Conservation (phyloP, 805 yeast genomes). For the Metschnikowia gruessii region DNA sequence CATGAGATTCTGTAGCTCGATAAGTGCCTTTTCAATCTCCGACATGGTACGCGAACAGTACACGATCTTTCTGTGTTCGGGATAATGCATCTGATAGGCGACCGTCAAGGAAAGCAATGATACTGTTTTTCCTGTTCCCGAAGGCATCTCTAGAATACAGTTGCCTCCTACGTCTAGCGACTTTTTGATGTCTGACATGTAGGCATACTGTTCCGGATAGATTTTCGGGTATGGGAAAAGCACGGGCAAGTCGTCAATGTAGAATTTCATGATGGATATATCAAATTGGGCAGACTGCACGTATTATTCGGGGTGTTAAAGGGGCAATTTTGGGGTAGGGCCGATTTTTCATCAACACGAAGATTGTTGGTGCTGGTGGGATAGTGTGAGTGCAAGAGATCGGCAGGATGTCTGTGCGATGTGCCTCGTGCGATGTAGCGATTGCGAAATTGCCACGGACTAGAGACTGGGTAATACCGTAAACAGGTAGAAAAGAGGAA, state of each 20-base stretch:
- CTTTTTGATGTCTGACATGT: conserved; percentile 93
- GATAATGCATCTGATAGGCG: conserved; percentile 93
- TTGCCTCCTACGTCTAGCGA: conserved; percentile 96
- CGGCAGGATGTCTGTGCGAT: background rate
- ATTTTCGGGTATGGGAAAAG: conserved; percentile 94
- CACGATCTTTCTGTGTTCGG: conserved; percentile 89
- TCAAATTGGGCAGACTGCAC: no score
- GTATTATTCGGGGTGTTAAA: no score
- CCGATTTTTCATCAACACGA: background rate
- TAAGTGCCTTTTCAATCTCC: conserved; percentile 94
- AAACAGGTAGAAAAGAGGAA: no score
- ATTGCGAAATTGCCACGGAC: background rate
- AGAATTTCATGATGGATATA: conserved; percentile 55
- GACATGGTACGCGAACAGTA: conserved; percentile 99
- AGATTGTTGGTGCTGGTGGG: background rate
- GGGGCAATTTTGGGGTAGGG: background rate
- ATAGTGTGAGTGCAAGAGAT: background rate
- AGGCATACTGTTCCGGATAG: conserved; percentile 97
- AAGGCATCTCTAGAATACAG: conserved; percentile 97
- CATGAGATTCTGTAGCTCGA: conserved; percentile 87
- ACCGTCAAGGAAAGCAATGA: conserved; percentile 87
- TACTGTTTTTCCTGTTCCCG: conserved; percentile 98
- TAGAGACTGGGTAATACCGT: background rate
- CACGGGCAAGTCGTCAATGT: conserved; percentile 92
- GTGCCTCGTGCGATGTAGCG: background rate